Conservation (phyloP, 2,329 filamentous ascomycete species). For the Cladophialophora chaetospira region DNA sequence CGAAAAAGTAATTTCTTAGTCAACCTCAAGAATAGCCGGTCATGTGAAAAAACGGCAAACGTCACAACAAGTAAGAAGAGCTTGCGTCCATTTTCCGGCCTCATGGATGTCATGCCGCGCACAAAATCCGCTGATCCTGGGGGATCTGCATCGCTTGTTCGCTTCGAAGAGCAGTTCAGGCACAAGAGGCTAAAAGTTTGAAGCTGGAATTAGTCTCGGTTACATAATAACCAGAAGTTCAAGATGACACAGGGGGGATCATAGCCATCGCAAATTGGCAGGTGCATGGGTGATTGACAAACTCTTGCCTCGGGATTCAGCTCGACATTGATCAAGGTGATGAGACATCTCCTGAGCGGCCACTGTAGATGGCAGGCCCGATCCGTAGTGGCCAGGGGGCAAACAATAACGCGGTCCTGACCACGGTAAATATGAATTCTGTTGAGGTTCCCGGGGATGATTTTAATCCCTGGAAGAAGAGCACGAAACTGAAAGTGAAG, state of each 20-base stretch:
- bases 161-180: conserved; percentile 3
- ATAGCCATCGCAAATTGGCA: too few species aligned
- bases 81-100: not conserved
- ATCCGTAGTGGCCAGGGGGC: not conserved
- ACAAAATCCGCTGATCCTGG: not conserved
- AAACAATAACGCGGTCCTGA: not conserved
- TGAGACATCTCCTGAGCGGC: not conserved
- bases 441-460: too few species aligned
- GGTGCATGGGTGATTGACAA: too few species aligned
- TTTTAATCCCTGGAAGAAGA: too few species aligned
- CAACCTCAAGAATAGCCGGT: not conserved
- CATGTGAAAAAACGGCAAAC: not conserved
- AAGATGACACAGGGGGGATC: too few species aligned
- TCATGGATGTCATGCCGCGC: not conserved
- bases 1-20: not conserved
- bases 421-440: too few species aligned
- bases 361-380: not conserved
- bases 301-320: not conserved
- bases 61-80: not conserved
- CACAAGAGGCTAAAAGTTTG: not conserved
- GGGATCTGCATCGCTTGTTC: conserved; percentile 4
- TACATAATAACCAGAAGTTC: not conserved
- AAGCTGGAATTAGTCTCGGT: not conserved
- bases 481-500: not conserved
- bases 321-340: not conserved